phyloP scores from a whole-genome alignment of 495 filamentous ascomycete genomes.

The Penicillium ochrochloron region DNA sequence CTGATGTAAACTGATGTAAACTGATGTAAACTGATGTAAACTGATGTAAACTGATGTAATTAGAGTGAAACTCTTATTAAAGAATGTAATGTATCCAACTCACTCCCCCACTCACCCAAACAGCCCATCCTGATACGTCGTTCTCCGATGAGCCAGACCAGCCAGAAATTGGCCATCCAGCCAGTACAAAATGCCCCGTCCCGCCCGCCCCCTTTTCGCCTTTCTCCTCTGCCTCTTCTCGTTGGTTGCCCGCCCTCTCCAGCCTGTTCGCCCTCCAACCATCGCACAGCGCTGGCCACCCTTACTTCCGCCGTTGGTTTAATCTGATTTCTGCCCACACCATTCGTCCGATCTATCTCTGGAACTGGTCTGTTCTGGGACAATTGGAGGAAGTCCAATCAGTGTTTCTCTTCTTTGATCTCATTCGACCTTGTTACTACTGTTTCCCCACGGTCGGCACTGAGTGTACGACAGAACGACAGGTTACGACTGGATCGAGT shows the following conservation, averaged over 20 bases:
- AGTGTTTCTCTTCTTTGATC: slow-evolving; percentile 5
- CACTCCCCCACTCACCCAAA: neutral
- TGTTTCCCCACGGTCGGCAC: slow-evolving; percentile 2
- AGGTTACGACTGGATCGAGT: neutral
- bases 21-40: neutral
- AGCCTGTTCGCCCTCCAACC: slow-evolving; percentile 34
- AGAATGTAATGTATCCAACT: neutral
- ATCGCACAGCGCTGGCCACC: slow-evolving; percentile 34
- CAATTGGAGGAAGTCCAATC: slow-evolving; percentile 21
- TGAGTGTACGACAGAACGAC: neutral
- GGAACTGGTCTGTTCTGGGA: slow-evolving; percentile 12
- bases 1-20: neutral
- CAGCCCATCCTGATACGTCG: slow-evolving; percentile 21
- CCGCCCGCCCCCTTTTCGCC: slow-evolving; percentile 47
- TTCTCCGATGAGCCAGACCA: slow-evolving; percentile 9
- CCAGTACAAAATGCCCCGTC: slow-evolving; percentile 56
- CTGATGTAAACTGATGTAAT: no score
- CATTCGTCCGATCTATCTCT: slow-evolving; percentile 17
- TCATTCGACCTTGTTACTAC: neutral
- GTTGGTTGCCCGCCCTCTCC: slow-evolving; percentile 50
- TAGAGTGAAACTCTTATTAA: neutral
- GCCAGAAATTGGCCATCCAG: slow-evolving; percentile 19
- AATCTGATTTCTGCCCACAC: slow-evolving; percentile 10
- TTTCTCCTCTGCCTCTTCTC: slow-evolving; percentile 52
- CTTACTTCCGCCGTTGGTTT: slow-evolving; percentile 20